These are phyloP conservation scores for Acephala macrosclerotiorum DNA, from an alignment of 2,329 filamentous ascomycete genomes.

Conservation along the genomic window DNA sequence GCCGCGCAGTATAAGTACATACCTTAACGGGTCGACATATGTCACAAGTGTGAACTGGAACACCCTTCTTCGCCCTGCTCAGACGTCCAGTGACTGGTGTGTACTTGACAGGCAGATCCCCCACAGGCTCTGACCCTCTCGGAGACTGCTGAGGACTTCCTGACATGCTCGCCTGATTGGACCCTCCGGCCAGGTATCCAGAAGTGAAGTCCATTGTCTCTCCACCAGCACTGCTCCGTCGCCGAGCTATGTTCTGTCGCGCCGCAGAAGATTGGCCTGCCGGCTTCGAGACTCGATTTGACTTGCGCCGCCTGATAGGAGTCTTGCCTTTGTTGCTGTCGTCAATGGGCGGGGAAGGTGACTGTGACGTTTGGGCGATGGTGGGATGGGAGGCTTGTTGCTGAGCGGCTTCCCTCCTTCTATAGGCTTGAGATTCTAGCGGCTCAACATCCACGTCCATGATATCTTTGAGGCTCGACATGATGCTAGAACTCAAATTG, in stretches of 20 bases:
- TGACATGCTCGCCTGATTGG: conserved; percentile 35
- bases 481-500: conserved; percentile 39
- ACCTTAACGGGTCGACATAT: conserved; percentile 43
- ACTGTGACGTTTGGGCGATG: conserved; percentile 34
- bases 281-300: conserved; percentile 38
- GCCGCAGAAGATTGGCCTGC: conserved; percentile 28
- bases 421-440: conserved; percentile 45
- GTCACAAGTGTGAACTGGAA: conserved; percentile 45
- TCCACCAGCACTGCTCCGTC: conserved; percentile 35
- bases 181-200: conserved; percentile 33
- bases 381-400: conserved; percentile 38
- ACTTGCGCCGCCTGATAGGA: conserved; percentile 39
- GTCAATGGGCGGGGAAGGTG: conserved; percentile 33
- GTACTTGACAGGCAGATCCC: conserved; percentile 43
- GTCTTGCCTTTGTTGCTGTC: conserved; percentile 35
- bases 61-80: conserved; percentile 46
- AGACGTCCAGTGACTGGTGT: conserved; percentile 46
- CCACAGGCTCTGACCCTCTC: conserved; percentile 36
- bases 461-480: conserved; percentile 47
- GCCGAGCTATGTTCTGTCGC: conserved; percentile 30
- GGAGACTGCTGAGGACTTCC: conserved; percentile 38
- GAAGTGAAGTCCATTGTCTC: conserved; percentile 39
- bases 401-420: conserved; percentile 42
- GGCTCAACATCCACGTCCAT: conserved; percentile 47
- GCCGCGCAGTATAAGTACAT: conserved; percentile 4